A percentile compares a stretch with the other conserved stretches of the same genome.
Conservation (phyloP, 1,284 basidiomycete genomes). For the Nidula niveotomentosa region DNA sequence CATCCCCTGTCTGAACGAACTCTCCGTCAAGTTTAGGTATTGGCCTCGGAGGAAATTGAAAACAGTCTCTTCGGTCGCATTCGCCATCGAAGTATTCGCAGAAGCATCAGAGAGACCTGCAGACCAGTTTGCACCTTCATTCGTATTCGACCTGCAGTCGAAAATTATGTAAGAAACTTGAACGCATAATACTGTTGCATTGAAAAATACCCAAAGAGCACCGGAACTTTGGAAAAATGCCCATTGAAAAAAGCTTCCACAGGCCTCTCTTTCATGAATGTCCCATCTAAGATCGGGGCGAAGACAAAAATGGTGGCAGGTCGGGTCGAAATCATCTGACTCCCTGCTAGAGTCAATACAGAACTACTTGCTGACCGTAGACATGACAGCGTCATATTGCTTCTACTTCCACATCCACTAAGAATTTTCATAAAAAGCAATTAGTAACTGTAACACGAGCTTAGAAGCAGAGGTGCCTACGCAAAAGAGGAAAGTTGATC, state of each 20-base stretch:
- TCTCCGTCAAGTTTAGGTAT: constrained; percentile 21
- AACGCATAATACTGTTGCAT: background rate
- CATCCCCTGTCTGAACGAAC: constrained; percentile 20
- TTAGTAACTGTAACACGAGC: constrained; percentile 5
- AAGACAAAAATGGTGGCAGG: constrained; percentile 27
- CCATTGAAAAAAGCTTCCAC: constrained; percentile 30
- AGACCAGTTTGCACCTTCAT: constrained; percentile 35
- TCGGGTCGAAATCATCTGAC: constrained; percentile 19
- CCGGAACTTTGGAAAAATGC: constrained; percentile 28
- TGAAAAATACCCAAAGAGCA: constrained; percentile 26
- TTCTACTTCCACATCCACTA: constrained; percentile 23
- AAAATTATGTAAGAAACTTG: too few relatives aligned
- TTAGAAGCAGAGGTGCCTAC: constrained; percentile 12
- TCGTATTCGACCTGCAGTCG: constrained; percentile 24
- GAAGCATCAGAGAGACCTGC: constrained; percentile 20
- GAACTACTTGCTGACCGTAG: constrained; percentile 21
- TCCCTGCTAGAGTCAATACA: constrained; percentile 24
- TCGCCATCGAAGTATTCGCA: constrained; percentile 31
- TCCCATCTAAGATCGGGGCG: constrained; percentile 29
- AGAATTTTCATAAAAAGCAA: background rate
- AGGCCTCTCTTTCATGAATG: constrained; percentile 24
- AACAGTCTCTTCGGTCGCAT: constrained; percentile 30
- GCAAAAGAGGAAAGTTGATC: constrained; percentile 25
- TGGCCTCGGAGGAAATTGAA: constrained; percentile 35
- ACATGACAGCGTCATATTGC: constrained; percentile 20